These are phyloP conservation scores for Noccaea caerulescens DNA, from an alignment of 345 rosid genomes.

Conservation along the genomic window DNA sequence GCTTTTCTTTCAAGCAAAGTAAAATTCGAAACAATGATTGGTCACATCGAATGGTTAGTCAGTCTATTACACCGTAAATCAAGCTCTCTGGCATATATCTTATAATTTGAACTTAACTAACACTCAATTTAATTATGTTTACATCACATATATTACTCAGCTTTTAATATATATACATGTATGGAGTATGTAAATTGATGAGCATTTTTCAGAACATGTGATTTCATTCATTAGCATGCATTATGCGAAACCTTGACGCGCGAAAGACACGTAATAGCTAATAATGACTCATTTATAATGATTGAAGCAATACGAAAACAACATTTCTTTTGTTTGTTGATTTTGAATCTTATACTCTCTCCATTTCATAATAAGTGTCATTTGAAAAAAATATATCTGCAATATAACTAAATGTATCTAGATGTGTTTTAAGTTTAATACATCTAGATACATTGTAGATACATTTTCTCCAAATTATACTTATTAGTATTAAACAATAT, in stretches of 20 bases:
- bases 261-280: conserved; percentile 40
- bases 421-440: too few species aligned
- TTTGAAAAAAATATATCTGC: too few species aligned
- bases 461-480: too few species aligned
- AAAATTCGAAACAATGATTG: conserved; percentile 16
- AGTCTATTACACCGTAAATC: conserved; percentile 31
- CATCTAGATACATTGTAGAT: too few species aligned
- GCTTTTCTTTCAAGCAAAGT: conserved; percentile 45
- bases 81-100: conserved; percentile 11
- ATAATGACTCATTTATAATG: conserved; percentile 40
- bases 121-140: not conserved
- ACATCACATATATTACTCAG: conserved; percentile 3
- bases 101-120: not conserved
- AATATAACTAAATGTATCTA: too few species aligned
- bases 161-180: not conserved
- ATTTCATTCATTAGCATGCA: conserved; percentile 40
- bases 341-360: too few species aligned
- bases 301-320: conserved; percentile 28
- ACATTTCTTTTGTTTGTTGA: not conserved
- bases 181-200: not conserved
- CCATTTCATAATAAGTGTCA: too few species aligned
- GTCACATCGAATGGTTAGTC: conserved; percentile 39
- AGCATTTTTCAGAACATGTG: conserved; percentile 33
- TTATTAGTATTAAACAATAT: too few species aligned
- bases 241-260: conserved; percentile 38